Conservation (phyloP, 306 rosid species). For the Quercus dentata region DNA sequence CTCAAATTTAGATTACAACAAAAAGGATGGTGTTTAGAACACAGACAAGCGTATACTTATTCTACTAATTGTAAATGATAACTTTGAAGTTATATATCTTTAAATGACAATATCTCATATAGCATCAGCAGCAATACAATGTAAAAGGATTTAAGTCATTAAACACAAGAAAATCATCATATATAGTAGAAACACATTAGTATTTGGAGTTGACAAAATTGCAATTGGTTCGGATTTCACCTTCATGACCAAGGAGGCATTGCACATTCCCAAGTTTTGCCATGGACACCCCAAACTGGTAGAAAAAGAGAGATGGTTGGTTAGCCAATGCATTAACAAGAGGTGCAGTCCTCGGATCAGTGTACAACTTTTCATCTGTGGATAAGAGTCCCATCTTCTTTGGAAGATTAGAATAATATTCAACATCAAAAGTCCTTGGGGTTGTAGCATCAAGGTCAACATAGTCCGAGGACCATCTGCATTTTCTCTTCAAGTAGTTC, state of each 20-base stretch:
- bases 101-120: background rate
- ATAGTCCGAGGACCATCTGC: constrained; percentile 83
- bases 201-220: constrained; percentile 54
- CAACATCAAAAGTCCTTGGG: constrained; percentile 51
- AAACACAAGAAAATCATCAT: background rate
- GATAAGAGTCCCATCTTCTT: constrained; percentile 66
- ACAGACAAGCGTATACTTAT: background rate
- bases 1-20: background rate
- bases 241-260: constrained; percentile 56
- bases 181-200: background rate
- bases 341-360: constrained; percentile 63
- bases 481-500: constrained; percentile 66
- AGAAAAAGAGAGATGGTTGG: constrained; percentile 31
- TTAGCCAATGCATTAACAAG: constrained; percentile 47
- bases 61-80: background rate
- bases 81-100: background rate
- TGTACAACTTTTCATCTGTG: constrained; percentile 50
- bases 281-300: constrained; percentile 76
- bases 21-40: background rate
- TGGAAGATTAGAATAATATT: constrained; percentile 48
- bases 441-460: constrained; percentile 77
- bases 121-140: background rate
- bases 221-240: constrained; percentile 76
- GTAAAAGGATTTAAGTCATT: background rate
- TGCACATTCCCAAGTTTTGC: constrained; percentile 64